Conservation (phyloP, 164 flowering plant species). For the Stephania yunnanensis region DNA sequence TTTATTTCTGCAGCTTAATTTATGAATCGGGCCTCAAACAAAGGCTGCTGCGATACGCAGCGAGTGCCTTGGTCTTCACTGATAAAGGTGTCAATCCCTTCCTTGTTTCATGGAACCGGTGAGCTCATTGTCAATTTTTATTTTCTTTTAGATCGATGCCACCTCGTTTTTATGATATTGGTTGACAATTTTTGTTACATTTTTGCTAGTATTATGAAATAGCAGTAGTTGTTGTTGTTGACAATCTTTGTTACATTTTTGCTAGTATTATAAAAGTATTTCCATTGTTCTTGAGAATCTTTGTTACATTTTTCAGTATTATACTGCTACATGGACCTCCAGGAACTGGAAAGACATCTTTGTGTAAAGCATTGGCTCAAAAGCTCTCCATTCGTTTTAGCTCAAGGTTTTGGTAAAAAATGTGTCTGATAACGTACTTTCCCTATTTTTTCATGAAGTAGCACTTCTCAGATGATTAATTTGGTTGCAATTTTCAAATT, state of each 20-base stretch:
- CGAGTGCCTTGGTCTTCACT: slow-evolving; percentile 88
- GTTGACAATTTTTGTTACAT: no score
- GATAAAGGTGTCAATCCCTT: slow-evolving; percentile 89
- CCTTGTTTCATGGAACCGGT: slow-evolving; percentile 98
- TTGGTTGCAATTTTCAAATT: slow-evolving; percentile 12
- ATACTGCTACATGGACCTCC: slow-evolving; percentile 98
- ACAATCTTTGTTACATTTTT: not conserved
- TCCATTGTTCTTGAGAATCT: not conserved
- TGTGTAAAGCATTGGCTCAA: slow-evolving; percentile 96
- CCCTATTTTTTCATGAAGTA: not conserved
- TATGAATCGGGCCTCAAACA: slow-evolving; percentile 93
- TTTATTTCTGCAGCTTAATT: slow-evolving; percentile 62
- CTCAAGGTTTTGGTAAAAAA: slow-evolving; percentile 42
- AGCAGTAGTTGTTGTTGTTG: no score
- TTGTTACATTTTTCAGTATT: slow-evolving; percentile 37
- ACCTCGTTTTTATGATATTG: no score
- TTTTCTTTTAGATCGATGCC: not conserved
- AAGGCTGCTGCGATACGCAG: slow-evolving; percentile 84
- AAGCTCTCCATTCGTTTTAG: slow-evolving; percentile 84
- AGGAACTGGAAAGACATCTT: slow-evolving; percentile 97
- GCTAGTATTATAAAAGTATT: not conserved
- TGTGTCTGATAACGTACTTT: not conserved
- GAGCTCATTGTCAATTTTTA: slow-evolving; percentile 13
- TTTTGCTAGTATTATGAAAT: slow-evolving; percentile 42
- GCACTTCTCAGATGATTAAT: not conserved